Evolutionary conservation across 371 early-diverging fungal genomes (phyloP).

Genomic region (Polyrhizophydium stewartii): DNA sequence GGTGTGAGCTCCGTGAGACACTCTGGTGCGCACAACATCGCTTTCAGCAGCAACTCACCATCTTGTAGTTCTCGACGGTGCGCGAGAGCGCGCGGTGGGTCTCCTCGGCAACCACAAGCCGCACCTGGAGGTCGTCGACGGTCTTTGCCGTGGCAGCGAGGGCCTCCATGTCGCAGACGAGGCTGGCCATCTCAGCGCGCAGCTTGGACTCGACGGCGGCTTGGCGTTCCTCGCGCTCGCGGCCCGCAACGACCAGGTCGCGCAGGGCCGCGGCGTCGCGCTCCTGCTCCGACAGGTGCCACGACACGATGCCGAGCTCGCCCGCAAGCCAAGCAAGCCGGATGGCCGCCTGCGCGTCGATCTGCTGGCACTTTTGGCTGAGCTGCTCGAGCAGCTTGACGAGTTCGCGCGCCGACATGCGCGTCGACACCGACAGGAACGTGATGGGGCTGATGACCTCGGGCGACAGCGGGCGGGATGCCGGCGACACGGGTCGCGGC

Average conservation of each 20-base stretch:
- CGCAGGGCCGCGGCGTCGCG: background rate
- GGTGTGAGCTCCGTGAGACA: too few species aligned
- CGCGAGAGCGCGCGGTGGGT: background rate
- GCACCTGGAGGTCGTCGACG: background rate
- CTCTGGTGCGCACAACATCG: too few species aligned
- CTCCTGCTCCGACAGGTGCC: background rate
- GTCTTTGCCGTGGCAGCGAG: background rate
- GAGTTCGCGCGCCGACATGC: background rate
- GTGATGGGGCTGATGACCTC: background rate
- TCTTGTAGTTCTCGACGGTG: background rate
- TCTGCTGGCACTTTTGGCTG: background rate
- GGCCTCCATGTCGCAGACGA: background rate
- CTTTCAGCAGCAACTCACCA: too few species aligned
- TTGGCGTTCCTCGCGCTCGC: background rate
- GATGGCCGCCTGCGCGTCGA: background rate
- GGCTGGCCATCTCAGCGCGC: too few species aligned
- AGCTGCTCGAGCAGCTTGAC: background rate
- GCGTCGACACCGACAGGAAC: background rate
- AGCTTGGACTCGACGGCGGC: background rate
- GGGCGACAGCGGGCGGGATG: background rate
- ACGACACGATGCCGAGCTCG: conserved; percentile 1
- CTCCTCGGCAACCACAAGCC: background rate
- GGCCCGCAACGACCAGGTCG: background rate
- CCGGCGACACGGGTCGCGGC: background rate
- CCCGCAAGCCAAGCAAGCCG: conserved; percentile 2